Percentiles rank a stretch among this genome's conserved stretches.
Evolutionary conservation across 1,284 basidiomycete species (phyloP).

Genomic region (Leccinum pallidistipes): DNA sequence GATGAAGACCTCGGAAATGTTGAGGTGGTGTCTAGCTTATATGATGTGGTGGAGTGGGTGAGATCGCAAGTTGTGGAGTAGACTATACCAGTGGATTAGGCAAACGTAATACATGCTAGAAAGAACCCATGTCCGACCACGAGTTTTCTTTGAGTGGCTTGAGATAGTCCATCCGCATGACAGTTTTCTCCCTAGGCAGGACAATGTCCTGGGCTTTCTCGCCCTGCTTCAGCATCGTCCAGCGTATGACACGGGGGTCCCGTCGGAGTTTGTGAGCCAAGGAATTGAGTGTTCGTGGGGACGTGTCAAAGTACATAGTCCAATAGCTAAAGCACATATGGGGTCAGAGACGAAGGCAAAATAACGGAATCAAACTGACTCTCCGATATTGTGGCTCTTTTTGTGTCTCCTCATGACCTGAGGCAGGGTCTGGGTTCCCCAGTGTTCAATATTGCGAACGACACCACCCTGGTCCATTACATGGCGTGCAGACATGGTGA

Average conservation of each 20-base stretch:
- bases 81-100: slow-evolving; percentile 1
- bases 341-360: slow-evolving; percentile 12
- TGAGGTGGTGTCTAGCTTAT: slow-evolving; percentile 42
- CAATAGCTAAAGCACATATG: slow-evolving; percentile 67
- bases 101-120: slow-evolving; percentile 12
- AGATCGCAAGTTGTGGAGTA: slow-evolving; percentile 9
- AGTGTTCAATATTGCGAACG: slow-evolving; percentile 75
- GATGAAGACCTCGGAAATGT: slow-evolving; percentile 43
- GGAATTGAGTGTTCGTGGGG: slow-evolving; percentile 64
- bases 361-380: slow-evolving; percentile 55
- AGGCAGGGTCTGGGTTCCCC: slow-evolving; percentile 74
- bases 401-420: slow-evolving; percentile 76
- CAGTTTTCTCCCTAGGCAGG: slow-evolving; percentile 37
- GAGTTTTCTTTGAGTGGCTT: slow-evolving; percentile 24
- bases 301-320: slow-evolving; percentile 87
- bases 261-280: slow-evolving; percentile 68
- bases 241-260: slow-evolving; percentile 82
- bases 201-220: slow-evolving; percentile 71
- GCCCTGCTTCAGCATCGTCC: slow-evolving; percentile 80
- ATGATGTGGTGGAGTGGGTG: slow-evolving; percentile 39
- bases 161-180: slow-evolving; percentile 31
- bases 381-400: slow-evolving; percentile 63
- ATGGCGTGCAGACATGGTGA: slow-evolving; percentile 70
- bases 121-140: slow-evolving; percentile 27
- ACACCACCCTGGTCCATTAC: slow-evolving; percentile 80